Percentiles rank a stretch among this genome's conserved stretches.
Evolutionary conservation across 768 basidiomycete species (phyloP).

Genomic region (Serendipita sp.): DNA sequence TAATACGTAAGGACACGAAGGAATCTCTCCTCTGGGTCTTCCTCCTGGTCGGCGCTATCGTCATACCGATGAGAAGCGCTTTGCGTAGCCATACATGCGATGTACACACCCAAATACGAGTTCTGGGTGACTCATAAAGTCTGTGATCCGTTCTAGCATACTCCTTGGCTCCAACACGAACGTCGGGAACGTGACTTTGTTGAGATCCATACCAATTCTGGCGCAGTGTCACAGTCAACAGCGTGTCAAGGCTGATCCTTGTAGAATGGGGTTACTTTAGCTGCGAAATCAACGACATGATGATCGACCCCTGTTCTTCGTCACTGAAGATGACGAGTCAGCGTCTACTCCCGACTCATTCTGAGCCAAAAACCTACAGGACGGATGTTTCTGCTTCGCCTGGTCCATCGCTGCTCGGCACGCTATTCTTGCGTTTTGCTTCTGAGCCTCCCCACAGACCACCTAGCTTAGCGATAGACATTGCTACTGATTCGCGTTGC

Average conservation of each 20-base stretch:
- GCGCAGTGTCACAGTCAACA: background rate
- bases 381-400: constrained; percentile 13
- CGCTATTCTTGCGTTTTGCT: background rate
- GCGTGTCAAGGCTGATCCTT: background rate
- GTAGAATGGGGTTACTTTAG: constrained; percentile 39
- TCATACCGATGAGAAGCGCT: constrained; percentile 3
- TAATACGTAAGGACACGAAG: constrained; percentile 85
- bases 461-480: background rate
- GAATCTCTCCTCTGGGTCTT: constrained; percentile 80
- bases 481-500: background rate
- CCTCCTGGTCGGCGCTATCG: constrained; percentile 58
- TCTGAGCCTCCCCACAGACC: background rate
- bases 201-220: constrained; percentile 94
- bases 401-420: background rate
- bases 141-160: constrained; percentile 96
- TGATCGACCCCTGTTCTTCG: constrained; percentile 85
- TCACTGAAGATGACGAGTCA: constrained; percentile 36
- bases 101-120: constrained; percentile 76
- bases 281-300: constrained; percentile 76
- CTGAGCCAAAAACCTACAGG: constrained; percentile 7
- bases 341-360: background rate
- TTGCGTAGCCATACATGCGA: constrained; percentile 12
- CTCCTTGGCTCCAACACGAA: constrained; percentile 96
- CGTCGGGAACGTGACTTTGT: constrained; percentile 81
- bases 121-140: constrained; percentile 98